phyloP scores from a whole-genome alignment of 768 basidiomycete species.

The Macrolepiota albuminosa region DNA sequence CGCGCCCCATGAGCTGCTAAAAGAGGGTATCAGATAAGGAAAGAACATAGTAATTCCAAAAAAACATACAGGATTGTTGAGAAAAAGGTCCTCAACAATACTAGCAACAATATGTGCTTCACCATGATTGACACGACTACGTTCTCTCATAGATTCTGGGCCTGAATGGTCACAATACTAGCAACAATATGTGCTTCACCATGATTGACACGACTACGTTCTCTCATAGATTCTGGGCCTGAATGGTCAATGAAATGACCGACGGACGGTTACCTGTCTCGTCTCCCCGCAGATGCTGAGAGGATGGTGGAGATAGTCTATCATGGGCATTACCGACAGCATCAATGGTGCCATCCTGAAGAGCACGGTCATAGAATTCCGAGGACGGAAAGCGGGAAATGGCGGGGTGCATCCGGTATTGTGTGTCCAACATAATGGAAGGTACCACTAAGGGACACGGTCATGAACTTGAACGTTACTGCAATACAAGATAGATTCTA shows the following conservation, averaged over 20 bases:
- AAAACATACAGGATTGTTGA: constrained; percentile 58
- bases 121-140: constrained; percentile 71
- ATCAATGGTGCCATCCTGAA: constrained; percentile 76
- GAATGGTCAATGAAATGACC: constrained; percentile 78
- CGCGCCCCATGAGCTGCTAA: constrained; percentile 57
- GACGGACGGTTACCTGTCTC: constrained; percentile 43
- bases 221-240: constrained; percentile 60
- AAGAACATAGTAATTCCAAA: constrained; percentile 6
- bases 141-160: constrained; percentile 61
- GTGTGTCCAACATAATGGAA: constrained; percentile 88
- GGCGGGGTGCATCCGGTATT: constrained; percentile 93
- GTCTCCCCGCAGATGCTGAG: constrained; percentile 41
- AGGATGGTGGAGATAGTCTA: constrained; percentile 57
- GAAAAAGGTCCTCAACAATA: constrained; percentile 77
- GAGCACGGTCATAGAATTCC: constrained; percentile 71
- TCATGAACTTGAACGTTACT: not conserved
- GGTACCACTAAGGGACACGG: constrained; percentile 54
- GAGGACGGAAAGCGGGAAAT: constrained; percentile 84
- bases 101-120: constrained; percentile 78
- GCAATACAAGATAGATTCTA: constrained; percentile 30
- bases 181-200: constrained; percentile 76
- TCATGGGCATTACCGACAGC: constrained; percentile 40
- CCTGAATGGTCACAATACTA: too few species aligned
- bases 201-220: constrained; percentile 72
- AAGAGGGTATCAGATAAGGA: constrained; percentile 1